phyloP scores from a whole-genome alignment of 2,329 filamentous ascomycete genomes.

The Venturia aucupariae region DNA sequence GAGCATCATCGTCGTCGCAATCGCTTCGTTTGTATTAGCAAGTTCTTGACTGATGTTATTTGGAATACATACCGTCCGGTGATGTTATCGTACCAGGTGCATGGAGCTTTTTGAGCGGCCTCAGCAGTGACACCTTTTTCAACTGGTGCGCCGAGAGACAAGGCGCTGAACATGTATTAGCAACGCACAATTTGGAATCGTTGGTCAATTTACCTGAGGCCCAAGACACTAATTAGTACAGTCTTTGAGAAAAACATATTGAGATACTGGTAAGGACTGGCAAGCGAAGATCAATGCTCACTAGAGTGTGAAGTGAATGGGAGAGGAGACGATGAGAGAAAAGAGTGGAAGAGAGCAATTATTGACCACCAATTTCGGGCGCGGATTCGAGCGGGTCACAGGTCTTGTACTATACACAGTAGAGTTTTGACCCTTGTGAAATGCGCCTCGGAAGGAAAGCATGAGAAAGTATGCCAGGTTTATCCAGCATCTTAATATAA shows the following conservation, averaged over 20 bases:
- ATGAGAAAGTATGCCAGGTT: neutral
- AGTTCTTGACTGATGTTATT: too few species aligned
- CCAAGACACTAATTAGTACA: neutral
- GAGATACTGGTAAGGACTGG: neutral
- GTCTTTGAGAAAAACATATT: constrained; percentile 1
- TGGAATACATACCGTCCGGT: neutral
- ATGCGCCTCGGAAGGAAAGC: neutral
- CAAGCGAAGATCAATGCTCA: too few species aligned
- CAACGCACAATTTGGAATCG: neutral
- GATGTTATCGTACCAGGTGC: neutral
- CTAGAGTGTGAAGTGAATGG: too few species aligned
- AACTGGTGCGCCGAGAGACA: constrained; percentile 1
- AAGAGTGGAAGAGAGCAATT: neutral
- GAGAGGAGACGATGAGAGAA: neutral
- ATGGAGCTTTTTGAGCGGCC: neutral
- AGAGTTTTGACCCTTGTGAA: neutral
- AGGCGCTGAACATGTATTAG: neutral
- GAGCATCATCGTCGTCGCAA: constrained; percentile 1
- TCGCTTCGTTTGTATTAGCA: neutral
- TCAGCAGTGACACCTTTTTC: constrained; percentile 3
- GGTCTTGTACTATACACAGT: neutral
- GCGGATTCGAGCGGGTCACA: neutral
- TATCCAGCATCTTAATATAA: neutral
- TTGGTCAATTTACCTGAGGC: constrained; percentile 2
- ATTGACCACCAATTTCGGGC: neutral